Evolutionary conservation across 352 stramenopile species (phyloP).

Genomic region (Nothophytophthora sp.): DNA sequence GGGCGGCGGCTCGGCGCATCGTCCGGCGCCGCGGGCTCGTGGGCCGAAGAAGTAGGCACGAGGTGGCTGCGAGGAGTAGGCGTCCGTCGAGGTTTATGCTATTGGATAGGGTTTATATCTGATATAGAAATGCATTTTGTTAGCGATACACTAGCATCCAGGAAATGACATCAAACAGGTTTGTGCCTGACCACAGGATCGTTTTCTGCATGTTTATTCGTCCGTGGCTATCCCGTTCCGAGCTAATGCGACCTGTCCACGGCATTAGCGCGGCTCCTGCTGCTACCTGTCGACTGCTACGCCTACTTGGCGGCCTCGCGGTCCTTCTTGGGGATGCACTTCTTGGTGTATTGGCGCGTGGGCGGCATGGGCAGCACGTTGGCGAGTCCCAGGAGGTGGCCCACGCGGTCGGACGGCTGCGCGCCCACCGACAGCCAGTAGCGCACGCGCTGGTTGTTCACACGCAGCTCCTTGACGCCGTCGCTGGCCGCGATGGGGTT

Average conservation of each 20-base stretch:
- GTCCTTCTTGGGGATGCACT: constrained; percentile 85
- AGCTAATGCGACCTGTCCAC: too few species aligned
- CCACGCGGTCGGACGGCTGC: constrained; percentile 84
- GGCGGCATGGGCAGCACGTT: constrained; percentile 87
- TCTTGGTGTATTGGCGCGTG: constrained; percentile 85
- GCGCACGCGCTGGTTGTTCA: constrained; percentile 85
- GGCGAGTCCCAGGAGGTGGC: constrained; percentile 74
- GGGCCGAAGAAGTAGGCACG: constrained; percentile 43
- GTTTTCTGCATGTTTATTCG: background rate
- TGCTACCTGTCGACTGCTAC: background rate
- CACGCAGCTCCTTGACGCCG: constrained; percentile 86
- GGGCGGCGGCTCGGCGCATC: constrained; percentile 82
- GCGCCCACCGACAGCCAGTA: constrained; percentile 90
- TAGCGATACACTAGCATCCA: background rate
- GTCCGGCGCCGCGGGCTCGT: constrained; percentile 64
- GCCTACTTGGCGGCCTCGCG: constrained; percentile 28
- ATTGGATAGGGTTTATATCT: background rate
- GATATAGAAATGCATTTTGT: background rate
- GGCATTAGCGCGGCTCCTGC: background rate
- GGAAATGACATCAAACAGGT: background rate
- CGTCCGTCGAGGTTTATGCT: background rate
- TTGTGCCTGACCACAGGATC: background rate
- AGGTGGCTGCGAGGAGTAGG: background rate
- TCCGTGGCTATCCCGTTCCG: too few species aligned
- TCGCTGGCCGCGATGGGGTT: constrained; percentile 84